These are phyloP conservation scores for Aspergillus egyptiacus DNA, from an alignment of 495 filamentous ascomycete species.

Conservation along the genomic window DNA sequence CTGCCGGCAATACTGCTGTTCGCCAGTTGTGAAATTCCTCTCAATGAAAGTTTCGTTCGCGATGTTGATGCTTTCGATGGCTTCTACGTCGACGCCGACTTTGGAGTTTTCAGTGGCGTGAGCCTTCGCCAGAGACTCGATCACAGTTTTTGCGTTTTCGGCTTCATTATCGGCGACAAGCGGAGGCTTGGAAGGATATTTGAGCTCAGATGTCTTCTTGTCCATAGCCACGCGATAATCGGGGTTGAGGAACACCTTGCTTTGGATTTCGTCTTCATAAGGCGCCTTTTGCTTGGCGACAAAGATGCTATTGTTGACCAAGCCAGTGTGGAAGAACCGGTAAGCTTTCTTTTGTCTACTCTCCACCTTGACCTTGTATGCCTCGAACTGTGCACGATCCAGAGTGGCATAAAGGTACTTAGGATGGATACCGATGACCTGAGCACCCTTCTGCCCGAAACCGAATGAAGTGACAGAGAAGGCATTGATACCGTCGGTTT, in stretches of 20 bases:
- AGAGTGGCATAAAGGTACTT: constrained; percentile 95
- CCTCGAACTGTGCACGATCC: constrained; percentile 71
- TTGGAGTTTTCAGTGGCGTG: constrained; percentile 68
- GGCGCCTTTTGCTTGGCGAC: constrained; percentile 87
- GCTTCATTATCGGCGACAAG: constrained; percentile 50
- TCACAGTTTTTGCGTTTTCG: constrained; percentile 65
- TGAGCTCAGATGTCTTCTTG: constrained; percentile 73
- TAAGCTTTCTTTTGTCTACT: constrained; percentile 97
- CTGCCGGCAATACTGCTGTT: constrained; percentile 79
- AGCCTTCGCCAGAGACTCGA: constrained; percentile 71
- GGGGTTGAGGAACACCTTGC: constrained; percentile 89
- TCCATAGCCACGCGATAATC: constrained; percentile 77
- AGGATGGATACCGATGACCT: constrained; percentile 93
- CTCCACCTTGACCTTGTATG: constrained; percentile 82
- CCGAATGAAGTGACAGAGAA: constrained; percentile 99
- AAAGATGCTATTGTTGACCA: constrained; percentile 97
- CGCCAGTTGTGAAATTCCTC: constrained; percentile 81
- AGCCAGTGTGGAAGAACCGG: constrained; percentile 92
- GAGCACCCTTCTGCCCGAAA: constrained; percentile 98
- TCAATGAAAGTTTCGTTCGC: constrained; percentile 91
- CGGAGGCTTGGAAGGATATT: constrained; percentile 59
- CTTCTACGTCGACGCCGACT: constrained; percentile 89
- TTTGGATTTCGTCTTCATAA: constrained; percentile 81
- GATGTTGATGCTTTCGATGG: constrained; percentile 76
- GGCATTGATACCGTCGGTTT: constrained; percentile 96